phyloP scores from a whole-genome alignment of 306 rosid species.

The Cajanus cajan region DNA sequence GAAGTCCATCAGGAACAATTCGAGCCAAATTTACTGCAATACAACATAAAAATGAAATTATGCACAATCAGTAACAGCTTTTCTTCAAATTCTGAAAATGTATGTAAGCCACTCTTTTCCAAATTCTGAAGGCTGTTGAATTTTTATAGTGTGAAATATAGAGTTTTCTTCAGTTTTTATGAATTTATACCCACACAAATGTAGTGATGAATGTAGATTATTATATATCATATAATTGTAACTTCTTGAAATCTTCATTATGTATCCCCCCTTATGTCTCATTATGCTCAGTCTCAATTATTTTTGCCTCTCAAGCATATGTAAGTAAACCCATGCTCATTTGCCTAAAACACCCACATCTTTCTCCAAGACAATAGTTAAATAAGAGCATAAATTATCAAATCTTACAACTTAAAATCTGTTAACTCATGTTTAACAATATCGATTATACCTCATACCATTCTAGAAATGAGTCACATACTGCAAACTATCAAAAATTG shows the following conservation, averaged over 20 bases:
- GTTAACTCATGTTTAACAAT: neutral
- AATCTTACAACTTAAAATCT: conserved; percentile 16
- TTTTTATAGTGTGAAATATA: neutral
- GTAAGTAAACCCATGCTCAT: conserved; percentile 15
- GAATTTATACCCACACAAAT: conserved; percentile 5
- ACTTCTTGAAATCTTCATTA: neutral
- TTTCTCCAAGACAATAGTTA: neutral
- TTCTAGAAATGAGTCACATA: neutral
- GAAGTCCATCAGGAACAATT: conserved; percentile 93
- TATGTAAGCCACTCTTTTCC: neutral
- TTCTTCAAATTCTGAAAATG: neutral
- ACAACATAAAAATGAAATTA: conserved; percentile 28
- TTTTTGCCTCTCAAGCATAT: neutral
- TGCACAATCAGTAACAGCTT: conserved; percentile 9
- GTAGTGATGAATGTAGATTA: neutral
- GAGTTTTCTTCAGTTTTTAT: neutral
- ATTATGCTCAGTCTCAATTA: neutral
- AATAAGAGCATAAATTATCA: conserved; percentile 13
- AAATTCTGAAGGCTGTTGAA: neutral
- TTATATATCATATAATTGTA: neutral
- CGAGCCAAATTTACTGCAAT: conserved; percentile 90
- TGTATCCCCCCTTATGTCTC: neutral
- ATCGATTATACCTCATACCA: conserved; percentile 4
- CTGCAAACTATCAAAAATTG: conserved; percentile 23
- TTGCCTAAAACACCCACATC: neutral